Evolutionary conservation across 1,284 basidiomycete species (phyloP).

Genomic region (Ustilago shanxiensis): DNA sequence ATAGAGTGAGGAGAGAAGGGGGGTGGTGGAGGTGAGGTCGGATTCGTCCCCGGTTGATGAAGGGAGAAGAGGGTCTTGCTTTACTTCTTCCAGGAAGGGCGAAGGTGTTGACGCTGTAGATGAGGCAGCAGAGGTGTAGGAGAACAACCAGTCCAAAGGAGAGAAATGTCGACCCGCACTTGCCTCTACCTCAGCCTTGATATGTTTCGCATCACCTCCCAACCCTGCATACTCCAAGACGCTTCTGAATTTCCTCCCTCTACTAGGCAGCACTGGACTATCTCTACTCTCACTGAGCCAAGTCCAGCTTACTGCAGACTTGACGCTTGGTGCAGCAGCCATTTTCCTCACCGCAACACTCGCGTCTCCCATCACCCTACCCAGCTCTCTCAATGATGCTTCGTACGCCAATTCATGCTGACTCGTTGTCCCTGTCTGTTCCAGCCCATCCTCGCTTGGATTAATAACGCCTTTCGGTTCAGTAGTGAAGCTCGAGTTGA

Average conservation of each 20-base stretch:
- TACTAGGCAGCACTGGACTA: slow-evolving; percentile 75
- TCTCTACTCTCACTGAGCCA: slow-evolving; percentile 85
- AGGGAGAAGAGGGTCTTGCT: background rate
- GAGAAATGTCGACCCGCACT: slow-evolving; percentile 29
- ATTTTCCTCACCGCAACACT: slow-evolving; percentile 46
- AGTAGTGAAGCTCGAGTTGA: slow-evolving; percentile 74
- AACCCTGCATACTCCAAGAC: slow-evolving; percentile 58
- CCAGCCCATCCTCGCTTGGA: slow-evolving; percentile 29
- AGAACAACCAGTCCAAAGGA: slow-evolving; percentile 19
- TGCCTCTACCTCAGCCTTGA: slow-evolving; percentile 58
- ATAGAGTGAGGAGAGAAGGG: background rate
- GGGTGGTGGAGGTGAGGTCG: background rate
- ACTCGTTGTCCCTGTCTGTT: slow-evolving; percentile 3
- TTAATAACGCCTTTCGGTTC: slow-evolving; percentile 39
- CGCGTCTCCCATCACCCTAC: slow-evolving; percentile 54
- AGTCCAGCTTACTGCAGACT: slow-evolving; percentile 86
- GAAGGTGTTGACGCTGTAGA: slow-evolving; percentile 11
- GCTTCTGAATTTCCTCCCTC: slow-evolving; percentile 42
- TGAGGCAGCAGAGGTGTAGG: background rate
- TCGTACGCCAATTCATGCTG: slow-evolving; percentile 66
- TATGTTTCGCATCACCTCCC: slow-evolving; percentile 61
- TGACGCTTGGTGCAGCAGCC: slow-evolving; percentile 71
- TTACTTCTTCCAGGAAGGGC: slow-evolving; percentile 11
- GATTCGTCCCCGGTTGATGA: background rate
- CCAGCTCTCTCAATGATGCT: slow-evolving; percentile 51